Conservation (phyloP, 495 filamentous ascomycete species). For the Aspergillus leporis region DNA sequence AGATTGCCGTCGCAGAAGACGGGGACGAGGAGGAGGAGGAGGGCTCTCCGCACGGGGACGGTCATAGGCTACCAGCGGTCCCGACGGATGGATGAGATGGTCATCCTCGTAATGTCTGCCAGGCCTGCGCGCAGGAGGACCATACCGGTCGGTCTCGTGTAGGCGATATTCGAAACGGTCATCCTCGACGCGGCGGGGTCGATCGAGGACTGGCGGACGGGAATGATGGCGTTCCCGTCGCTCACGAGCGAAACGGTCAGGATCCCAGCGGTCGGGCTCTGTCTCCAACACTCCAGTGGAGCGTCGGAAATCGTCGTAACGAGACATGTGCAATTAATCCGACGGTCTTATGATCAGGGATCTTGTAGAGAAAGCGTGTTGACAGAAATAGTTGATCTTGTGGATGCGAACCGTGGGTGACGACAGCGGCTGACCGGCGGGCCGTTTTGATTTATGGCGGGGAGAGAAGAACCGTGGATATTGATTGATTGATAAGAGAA, state of each 20-base stretch:
- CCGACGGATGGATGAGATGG: conserved; percentile 44
- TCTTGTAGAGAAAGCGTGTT: conserved; percentile 1
- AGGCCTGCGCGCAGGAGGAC: conserved; percentile 51
- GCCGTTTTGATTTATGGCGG: conserved; percentile 14
- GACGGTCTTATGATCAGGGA: conserved; percentile 14
- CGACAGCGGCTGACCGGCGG: conserved; percentile 28
- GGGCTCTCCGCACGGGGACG: conserved; percentile 42
- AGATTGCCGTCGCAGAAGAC: conserved; percentile 62
- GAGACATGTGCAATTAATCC: conserved; percentile 39
- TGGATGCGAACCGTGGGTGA: conserved; percentile 29
- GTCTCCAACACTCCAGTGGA: conserved; percentile 39
- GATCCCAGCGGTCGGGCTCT: conserved; percentile 39
- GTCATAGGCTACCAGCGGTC: conserved; percentile 40
- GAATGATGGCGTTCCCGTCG: conserved; percentile 43
- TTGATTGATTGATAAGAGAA: too few species aligned
- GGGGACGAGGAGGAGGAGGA: conserved; percentile 53
- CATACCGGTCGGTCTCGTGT: conserved; percentile 56
- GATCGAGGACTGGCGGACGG: conserved; percentile 44
- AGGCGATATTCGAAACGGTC: conserved; percentile 55
- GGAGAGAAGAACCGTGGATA: background rate
- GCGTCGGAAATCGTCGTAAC: conserved; percentile 47
- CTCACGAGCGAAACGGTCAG: conserved; percentile 49
- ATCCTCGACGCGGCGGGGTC: conserved; percentile 46
- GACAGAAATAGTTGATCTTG: conserved; percentile 3
- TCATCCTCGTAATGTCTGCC: conserved; percentile 53